Evolutionary conservation across 169 alveolate species (phyloP).

Genomic region (Besnoitia besnoiti): DNA sequence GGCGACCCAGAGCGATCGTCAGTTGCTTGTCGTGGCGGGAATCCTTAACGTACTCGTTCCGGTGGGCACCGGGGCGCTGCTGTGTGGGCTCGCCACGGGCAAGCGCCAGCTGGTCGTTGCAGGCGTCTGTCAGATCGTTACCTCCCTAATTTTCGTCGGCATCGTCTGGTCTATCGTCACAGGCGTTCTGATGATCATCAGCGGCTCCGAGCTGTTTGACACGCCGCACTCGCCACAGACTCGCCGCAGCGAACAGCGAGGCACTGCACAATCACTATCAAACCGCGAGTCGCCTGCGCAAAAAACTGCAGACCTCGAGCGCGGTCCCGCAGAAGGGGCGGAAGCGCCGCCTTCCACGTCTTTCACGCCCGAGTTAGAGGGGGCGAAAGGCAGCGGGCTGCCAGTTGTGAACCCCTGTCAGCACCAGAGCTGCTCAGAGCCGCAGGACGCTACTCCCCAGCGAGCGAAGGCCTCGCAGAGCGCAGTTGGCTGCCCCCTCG

Average conservation of each 20-base stretch:
- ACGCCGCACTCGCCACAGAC: neutral
- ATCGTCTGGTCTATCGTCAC: conserved; percentile 18
- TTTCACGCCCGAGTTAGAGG: neutral
- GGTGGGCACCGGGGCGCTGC: conserved; percentile 29
- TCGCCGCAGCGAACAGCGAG: neutral
- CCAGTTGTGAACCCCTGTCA: neutral
- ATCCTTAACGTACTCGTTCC: conserved; percentile 26
- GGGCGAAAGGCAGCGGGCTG: neutral
- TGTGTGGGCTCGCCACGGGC: conserved; percentile 26
- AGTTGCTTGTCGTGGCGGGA: conserved; percentile 39
- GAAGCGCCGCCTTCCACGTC: too few relatives aligned
- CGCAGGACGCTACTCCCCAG: neutral
- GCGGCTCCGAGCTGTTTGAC: neutral
- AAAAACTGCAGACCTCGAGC: neutral
- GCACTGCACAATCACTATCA: neutral
- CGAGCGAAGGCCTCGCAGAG: neutral
- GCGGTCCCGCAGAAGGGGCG: neutral
- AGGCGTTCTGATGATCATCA: conserved; percentile 28
- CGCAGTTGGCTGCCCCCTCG: neutral
- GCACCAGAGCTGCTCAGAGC: neutral
- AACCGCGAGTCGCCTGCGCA: neutral
- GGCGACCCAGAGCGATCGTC: neutral
- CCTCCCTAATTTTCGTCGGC: neutral
- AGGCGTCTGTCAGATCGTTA: neutral
- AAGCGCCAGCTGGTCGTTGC: neutral